Evolutionary conservation across 768 basidiomycete species (phyloP), one percentile per base, ranked within the genome.

Genomic region (Xerocomellus intermedius): DNA sequence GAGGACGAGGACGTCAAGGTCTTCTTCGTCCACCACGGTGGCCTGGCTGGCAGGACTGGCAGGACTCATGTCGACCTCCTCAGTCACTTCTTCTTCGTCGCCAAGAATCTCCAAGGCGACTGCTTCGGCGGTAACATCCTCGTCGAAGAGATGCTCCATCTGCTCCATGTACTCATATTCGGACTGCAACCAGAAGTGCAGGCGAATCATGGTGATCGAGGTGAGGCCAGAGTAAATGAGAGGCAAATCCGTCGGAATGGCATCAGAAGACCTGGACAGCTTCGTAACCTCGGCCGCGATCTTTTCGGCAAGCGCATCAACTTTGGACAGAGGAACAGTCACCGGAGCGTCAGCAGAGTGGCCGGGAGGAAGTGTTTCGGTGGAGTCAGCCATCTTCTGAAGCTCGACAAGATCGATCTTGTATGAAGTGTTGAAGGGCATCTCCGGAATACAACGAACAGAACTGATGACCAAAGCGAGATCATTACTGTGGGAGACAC

Each of bases 131-230:
- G 71, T 68, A 37, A 65, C 50, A 14, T 69, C 63, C 33, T 66
- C 69, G 17, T 69, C 65, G 41, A 73, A 64, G n/a, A 73, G 62
- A 45, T 63, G 61, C 39, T 55, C 50, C 59, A 69, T 54, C 54
- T 59, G 64, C 42, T 63, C 68, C 38, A 55, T 46, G 50, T 70
- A 72, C 50, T 72, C 71, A 21, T 66, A 63, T 38, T 67, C 66
- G 16, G 69, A 71, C 61, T 64, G 71, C 50, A 73, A 61, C 71
- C 71, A 70, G 53, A 65, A 62, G 54, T 67, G 61, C n/a, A 74
- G 56, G 28, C 62, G 59, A 16, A 68, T 60, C 54, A 70, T 69
- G 13, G 64, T 67, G 52, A 63, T 63, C 22, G 69, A 64, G 42
- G 61, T 66, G 39, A 74, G 67, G 24, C 70, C 70, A 2, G 68